Base-by-base conservation (phyloP, 2,329 filamentous ascomycete species). In the Simplicillium aogashimaense region DNA sequence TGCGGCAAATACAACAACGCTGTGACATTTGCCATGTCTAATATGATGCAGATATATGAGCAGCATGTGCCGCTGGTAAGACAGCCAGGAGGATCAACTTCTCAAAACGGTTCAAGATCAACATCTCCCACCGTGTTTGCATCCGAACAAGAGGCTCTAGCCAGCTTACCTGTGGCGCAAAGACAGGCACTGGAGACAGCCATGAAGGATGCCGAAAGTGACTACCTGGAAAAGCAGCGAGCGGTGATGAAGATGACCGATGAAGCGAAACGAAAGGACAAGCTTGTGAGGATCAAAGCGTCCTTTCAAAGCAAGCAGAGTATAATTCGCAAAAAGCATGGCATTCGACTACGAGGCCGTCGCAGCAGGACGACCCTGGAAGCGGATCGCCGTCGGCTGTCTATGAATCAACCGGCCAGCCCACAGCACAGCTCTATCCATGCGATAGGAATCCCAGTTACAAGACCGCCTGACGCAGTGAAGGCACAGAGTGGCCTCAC, bases 301-400 rank as follows among this genome's bases (percentile, higher is more conserved):
- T 65, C 65, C 3, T 74, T 71, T 47, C 69, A 69, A 34, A 75
- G 71, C 3, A 74, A 72, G 42, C 72, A 75, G 51, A 75, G 70
- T 39, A 63, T 64, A n/a, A 69, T 74, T 3, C 66, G 74, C 11
- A 77, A 74, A 51, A 75, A 67, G 44, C 77, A 69, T 44, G 74
- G 74, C n/a, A 71, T 78, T 28, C 64, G 65, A 2, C 60, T 78
- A 12, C 65, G 70, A 0, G 62, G 67, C 45, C 59, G 71, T 11
- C 67, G 72, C 1, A 66, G 65, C 3, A 66, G 53, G 43, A 60
- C 59, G 0, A 67, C 70, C 43, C 67, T 74, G 13, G 59, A 66
- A 3, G 60, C 62, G 8, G 58, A 64, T n/a, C 65, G 66, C 9
- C 54, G 59, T 9, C 20, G 20, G 20, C 20, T 25, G 5, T 25